Evolutionary conservation across 2,329 filamentous ascomycete species (phyloP).

Genomic region (Phialocephala subalpina): DNA sequence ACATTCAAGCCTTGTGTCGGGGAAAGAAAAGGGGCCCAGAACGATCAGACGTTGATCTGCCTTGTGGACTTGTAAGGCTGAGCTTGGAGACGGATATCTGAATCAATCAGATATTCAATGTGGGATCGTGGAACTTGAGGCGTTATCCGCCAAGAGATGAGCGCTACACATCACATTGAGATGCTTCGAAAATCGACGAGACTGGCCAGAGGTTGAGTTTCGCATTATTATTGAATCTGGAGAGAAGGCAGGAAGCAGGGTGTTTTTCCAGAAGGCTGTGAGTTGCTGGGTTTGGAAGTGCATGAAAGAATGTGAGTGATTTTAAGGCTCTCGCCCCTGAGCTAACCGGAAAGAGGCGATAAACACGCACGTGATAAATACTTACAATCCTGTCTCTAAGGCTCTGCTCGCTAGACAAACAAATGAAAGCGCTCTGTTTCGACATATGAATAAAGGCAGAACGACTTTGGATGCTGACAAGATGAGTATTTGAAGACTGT

Average conservation of each 20-base stretch:
- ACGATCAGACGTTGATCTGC: not conserved
- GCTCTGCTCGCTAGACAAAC: too few relatives aligned
- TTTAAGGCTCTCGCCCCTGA: not conserved
- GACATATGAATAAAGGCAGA: too few relatives aligned
- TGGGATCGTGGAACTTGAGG: not conserved
- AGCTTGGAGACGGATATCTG: not conserved
- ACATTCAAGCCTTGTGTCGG: not conserved
- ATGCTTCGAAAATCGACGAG: not conserved
- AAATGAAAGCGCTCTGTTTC: too few relatives aligned
- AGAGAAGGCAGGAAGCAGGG: not conserved
- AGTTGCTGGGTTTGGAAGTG: not conserved
- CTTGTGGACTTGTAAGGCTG: not conserved
- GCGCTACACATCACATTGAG: slow-evolving; percentile 3
- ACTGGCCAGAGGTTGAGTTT: not conserved
- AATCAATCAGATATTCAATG: slow-evolving; percentile 5
- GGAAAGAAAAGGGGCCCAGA: not conserved
- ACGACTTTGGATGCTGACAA: too few relatives aligned
- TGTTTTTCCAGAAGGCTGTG: not conserved
- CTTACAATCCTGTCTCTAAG: not conserved
- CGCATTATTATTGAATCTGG: not conserved
- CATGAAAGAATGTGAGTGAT: not conserved
- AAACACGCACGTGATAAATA: not conserved
- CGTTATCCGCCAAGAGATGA: not conserved
- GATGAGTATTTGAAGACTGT: too few relatives aligned
- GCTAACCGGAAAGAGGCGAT: not conserved